Conservation (phyloP, 306 rosid species). For the Betula pendula region DNA sequence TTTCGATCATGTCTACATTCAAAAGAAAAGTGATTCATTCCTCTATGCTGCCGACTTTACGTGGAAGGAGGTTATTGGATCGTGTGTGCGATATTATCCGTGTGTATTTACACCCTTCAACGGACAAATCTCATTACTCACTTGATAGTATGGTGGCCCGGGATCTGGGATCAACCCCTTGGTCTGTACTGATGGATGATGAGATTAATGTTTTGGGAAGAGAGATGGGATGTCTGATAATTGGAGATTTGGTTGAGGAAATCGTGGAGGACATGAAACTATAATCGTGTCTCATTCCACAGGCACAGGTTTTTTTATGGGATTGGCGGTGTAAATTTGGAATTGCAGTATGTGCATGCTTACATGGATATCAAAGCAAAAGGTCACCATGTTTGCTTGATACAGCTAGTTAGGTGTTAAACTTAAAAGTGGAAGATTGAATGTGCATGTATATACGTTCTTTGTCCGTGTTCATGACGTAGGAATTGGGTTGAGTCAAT, state of each 20-base stretch:
- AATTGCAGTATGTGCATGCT: conserved; percentile 34
- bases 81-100: conserved; percentile 61
- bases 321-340: conserved; percentile 22
- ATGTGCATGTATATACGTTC: conserved; percentile 40
- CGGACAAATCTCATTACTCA: conserved; percentile 42
- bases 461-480: conserved; percentile 36
- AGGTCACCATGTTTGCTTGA: conserved; percentile 40
- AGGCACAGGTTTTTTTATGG: not conserved
- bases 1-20: conserved; percentile 46
- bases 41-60: conserved; percentile 44
- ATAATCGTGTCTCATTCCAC: conserved; percentile 25
- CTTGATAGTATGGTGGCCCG: conserved; percentile 68
- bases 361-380: conserved; percentile 27
- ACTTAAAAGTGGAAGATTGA: conserved; percentile 23
- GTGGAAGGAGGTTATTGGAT: conserved; percentile 65
- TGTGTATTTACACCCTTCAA: conserved; percentile 44
- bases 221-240: conserved; percentile 62
- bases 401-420: conserved; percentile 29
- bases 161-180: conserved; percentile 55
- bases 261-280: conserved; percentile 57
- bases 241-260: conserved; percentile 72
- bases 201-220: conserved; percentile 54
- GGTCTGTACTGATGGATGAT: conserved; percentile 56
- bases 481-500: conserved; percentile 33
- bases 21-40: conserved; percentile 51